Evolutionary conservation across 2,329 filamentous ascomycete species (phyloP), one percentile per base, ranked within the genome.

Genomic region (Teratosphaeria epicoccoides): DNA sequence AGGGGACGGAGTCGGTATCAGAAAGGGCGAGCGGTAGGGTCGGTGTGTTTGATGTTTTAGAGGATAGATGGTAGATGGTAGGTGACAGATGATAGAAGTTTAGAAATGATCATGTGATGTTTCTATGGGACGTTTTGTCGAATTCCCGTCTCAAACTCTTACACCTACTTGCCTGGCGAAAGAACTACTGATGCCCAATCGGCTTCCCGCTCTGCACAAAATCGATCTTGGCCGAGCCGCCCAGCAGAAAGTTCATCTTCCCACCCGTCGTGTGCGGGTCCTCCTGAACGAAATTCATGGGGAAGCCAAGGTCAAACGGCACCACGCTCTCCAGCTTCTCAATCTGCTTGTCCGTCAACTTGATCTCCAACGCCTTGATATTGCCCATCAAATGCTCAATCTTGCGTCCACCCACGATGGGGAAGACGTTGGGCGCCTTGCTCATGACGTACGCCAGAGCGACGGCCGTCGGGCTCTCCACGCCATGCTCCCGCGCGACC

Each of bases 341-440:
- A 24, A 90, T 78, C 43, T 90, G 83, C 53, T 83, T 75, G 0
- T 73, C 64, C 0, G 71, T 76, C 29, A 90, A 70, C 50, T 75
- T 69, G 43, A 88, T 70, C 1, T 72, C 74, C 33, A 90, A 71
- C 0, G 83, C 82, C 60, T 83, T 78, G 57, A 88, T 84, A 61
- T 88, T 88, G 52, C 74, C 76, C 62, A 82, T 78, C 40, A 90
- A 70, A 63, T 89, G 84, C 47, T 83, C 79, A 9, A 86, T 66
- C 59, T 82, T 88, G 10, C 84, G 76, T 0, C 83, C 82, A 10
- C 85, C 85, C 4, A 88, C 73, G 40, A 89, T 81, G 1, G 86
- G 86, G 62, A 87, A 87, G 11, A 88, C 82, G 60, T 87, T 81
- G 0, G 83, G 79, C 0, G 82, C 73, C 45, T 62, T 58, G 11